Evolutionary conservation across 2,329 filamentous ascomycete species (phyloP).

Genomic region (Annulohypoxylon truncatum): DNA sequence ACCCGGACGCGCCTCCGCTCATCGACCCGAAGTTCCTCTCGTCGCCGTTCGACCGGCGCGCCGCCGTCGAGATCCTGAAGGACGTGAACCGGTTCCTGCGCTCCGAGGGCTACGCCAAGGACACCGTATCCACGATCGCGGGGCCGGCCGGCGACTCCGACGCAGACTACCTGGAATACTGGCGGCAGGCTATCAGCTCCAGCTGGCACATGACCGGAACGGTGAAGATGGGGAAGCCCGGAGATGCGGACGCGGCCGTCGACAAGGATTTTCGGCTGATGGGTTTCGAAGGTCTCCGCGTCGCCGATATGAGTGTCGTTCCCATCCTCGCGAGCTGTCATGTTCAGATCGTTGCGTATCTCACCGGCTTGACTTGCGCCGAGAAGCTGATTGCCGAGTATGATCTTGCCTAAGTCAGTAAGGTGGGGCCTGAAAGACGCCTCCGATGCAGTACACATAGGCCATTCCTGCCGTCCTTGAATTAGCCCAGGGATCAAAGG

Average conservation of each 20-base stretch:
- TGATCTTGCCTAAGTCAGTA: constrained; percentile 44
- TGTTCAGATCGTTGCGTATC: constrained; percentile 64
- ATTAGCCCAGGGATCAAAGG: neutral
- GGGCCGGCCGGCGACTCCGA: constrained; percentile 62
- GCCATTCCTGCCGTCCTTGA: neutral
- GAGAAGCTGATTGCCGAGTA: constrained; percentile 63
- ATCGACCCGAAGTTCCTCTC: constrained; percentile 66
- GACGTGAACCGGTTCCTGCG: constrained; percentile 56
- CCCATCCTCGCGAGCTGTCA: constrained; percentile 64
- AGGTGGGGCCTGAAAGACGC: neutral
- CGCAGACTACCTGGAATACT: constrained; percentile 63
- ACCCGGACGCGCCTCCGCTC: constrained; percentile 61
- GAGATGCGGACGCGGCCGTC: constrained; percentile 58
- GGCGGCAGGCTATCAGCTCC: constrained; percentile 57
- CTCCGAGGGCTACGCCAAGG: constrained; percentile 58
- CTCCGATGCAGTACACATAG: neutral
- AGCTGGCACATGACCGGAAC: constrained; percentile 69
- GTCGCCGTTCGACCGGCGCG: constrained; percentile 65
- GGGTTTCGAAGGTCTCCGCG: constrained; percentile 60
- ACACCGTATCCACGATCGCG: constrained; percentile 55
- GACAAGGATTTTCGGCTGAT: constrained; percentile 61
- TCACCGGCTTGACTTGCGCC: constrained; percentile 62
- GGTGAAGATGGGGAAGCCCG: constrained; percentile 64
- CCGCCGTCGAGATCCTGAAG: constrained; percentile 61
- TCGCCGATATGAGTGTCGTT: constrained; percentile 64